Evolutionary conservation across 805 yeast genomes (phyloP).

Genomic region (Candida yuanshanica): DNA sequence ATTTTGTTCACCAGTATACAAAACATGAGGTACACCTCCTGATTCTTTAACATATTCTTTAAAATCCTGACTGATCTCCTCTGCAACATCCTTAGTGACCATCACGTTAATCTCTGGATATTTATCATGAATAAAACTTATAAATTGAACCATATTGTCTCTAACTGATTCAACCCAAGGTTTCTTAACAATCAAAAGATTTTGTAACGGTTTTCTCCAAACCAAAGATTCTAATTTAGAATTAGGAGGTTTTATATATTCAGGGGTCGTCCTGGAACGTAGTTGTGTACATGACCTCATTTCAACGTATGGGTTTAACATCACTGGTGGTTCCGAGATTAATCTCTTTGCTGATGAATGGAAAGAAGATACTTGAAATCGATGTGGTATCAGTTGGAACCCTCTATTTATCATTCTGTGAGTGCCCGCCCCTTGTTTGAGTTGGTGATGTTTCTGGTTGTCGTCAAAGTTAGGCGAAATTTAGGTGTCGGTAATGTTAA

Average conservation of each 20-base stretch:
- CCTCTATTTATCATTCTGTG: neutral
- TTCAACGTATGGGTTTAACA: constrained; percentile 23
- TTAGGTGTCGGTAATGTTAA: no score
- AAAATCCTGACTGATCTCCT: constrained; percentile 45
- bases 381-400: neutral
- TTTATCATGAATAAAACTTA: constrained; percentile 49
- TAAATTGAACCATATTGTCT: constrained; percentile 59
- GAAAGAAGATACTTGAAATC: constrained; percentile 5
- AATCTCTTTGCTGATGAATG: constrained; percentile 10
- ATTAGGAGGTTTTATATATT: constrained; percentile 47
- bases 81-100: constrained; percentile 68
- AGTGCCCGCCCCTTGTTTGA: no score
- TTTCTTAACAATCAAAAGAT: constrained; percentile 77
- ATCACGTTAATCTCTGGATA: constrained; percentile 75
- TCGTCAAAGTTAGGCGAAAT: no score
- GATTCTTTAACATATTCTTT: constrained; percentile 19
- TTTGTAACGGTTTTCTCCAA: constrained; percentile 72
- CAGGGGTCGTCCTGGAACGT: constrained; percentile 36
- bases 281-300: constrained; percentile 27
- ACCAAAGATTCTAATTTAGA: constrained; percentile 57
- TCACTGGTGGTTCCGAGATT: constrained; percentile 26
- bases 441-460: no score
- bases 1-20: constrained; percentile 53
- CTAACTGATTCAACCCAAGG: constrained; percentile 69
- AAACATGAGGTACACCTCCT: constrained; percentile 29